Evolutionary conservation across 2,329 filamentous ascomycete species (phyloP).

Genomic region (Aspergillus fructus): DNA sequence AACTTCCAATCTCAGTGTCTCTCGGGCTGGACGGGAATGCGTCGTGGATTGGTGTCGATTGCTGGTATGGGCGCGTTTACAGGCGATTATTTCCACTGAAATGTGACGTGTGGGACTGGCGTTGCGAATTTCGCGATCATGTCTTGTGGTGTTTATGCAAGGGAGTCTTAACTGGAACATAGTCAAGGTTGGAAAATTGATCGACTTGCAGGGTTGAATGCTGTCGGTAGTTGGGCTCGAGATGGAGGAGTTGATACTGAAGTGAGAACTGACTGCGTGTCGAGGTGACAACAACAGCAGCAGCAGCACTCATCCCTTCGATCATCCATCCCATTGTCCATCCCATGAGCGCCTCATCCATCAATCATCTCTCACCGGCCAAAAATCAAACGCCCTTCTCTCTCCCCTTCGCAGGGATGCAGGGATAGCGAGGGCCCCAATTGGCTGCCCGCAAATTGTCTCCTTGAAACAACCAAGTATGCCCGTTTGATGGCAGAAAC

Average conservation of each 20-base stretch:
- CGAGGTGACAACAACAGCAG: background rate
- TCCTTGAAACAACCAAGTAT: slow-evolving; percentile 25
- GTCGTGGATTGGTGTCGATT: slow-evolving; percentile 9
- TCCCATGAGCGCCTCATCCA: too few relatives aligned
- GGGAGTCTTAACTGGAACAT: background rate
- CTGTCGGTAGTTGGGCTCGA: too few relatives aligned
- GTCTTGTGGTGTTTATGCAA: background rate
- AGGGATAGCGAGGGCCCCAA: slow-evolving; percentile 4
- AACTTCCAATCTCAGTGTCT: background rate
- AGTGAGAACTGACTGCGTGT: background rate
- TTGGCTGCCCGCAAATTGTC: slow-evolving; percentile 7
- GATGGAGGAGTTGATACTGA: background rate
- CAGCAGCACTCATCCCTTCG: background rate
- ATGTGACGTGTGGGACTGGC: slow-evolving; percentile 18
- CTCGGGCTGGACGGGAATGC: background rate
- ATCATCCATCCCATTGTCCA: too few relatives aligned
- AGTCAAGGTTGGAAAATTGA: background rate
- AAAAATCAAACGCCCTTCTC: slow-evolving; percentile 1
- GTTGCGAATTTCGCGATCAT: background rate
- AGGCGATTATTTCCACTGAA: background rate
- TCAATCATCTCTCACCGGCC: too few relatives aligned
- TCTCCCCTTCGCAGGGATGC: slow-evolving; percentile 14
- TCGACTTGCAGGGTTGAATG: background rate
- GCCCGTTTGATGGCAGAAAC: slow-evolving; percentile 18
- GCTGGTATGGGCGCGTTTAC: slow-evolving; percentile 1